Evolutionary conservation across 2,329 filamentous ascomycete genomes (phyloP), one percentile per base, ranked within the genome.

Genomic region (Fusarium sp.): DNA sequence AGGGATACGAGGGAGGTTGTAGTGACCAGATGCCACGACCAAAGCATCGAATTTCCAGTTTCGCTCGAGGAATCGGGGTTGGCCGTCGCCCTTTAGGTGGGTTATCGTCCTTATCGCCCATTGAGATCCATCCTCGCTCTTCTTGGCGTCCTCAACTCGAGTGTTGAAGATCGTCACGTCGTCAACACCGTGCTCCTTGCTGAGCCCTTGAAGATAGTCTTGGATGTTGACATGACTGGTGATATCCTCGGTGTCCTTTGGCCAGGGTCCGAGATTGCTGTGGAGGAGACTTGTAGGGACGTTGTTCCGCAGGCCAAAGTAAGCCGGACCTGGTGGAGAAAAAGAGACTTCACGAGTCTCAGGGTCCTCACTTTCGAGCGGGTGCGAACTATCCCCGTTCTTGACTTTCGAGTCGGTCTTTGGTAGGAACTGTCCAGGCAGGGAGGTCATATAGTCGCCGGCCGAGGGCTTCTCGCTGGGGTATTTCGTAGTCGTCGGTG

Each of bases 11-110:
- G 91, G 90, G 1, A 91, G 85, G 72, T 89, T 88, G 76, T 93
- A 94, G 80, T 94, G 92, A 0, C 92, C 92, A 31, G 86, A 90
- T 0, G 92, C 91, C 4, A 92, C 88, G 1, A 93, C 87, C 1
- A 94, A 85, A 0, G 90, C 89, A 77, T 94, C 92, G 72, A 97
- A 89, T 0, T 78, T 68, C 81, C 81, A 81, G 0, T 64, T 71
- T 13, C 77, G 73, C 27, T 84, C 81, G 7, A 79, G 67, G 5
- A 85, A 75, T 1, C 61, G 72, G 6, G 79, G 75, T 1, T 54
- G 72, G 1, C 72, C 65, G 1, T 74, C 37, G 0, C 78, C 68
- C 31, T 76, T 77, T 4, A 78, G 65, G 3, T 91, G 77, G 2
- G 83, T 86, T 6, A 84, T 84, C 16, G 88, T 88, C 2, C 84